Evolutionary conservation across 176 grass and related monocot species (phyloP), one percentile per base, ranked within the genome.

Genomic region (Chrysopogon serrulatus): DNA sequence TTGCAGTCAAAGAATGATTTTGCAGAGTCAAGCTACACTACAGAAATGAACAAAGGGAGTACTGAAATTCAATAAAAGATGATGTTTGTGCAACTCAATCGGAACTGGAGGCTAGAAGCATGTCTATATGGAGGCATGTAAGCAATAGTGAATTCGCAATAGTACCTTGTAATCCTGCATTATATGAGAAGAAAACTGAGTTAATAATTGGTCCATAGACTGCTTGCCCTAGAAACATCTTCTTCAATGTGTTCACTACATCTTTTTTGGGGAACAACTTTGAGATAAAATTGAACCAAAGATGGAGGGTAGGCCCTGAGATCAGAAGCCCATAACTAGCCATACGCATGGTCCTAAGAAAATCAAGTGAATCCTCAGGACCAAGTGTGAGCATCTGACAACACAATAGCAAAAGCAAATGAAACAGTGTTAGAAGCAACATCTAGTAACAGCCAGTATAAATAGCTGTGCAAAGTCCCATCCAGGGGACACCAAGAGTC

Each of bases 201-300:
- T 87, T 99, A 61, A 94, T 86, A 77, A 99, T 92, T 86, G 93
- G 96, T 43, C 96, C 96, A 90, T 95, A 99, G 81, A 93, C 74
- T 41, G 87, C 88, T 92, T 99, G 96, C 31, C 90, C 96, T 81
- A 99, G 40, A 74, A 94, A 77, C 89, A 99, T 99, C 89, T 99
- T 98, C 87, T 94, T 99, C 35, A 99, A 94, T 62, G 93, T 96
- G 80, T 54, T 90, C 40, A 90, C n/a, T 49, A 96, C 71, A 84
- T 99, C 96, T 41, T 86, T 86, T 78, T 96, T 96, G 12, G 96
- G 91, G 83, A 99, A 68, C 66, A 94, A 26, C 82, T 84, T 96
- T 40, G 93, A 96, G 71, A 99, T 48, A 79, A 99, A 99, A 73
- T 96, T 99, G 82, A 92, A 99, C 96, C 96, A 99, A 31, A 89